phyloP scores from a whole-genome alignment of 1,284 basidiomycete species.

The Heterobasidion occidentale region DNA sequence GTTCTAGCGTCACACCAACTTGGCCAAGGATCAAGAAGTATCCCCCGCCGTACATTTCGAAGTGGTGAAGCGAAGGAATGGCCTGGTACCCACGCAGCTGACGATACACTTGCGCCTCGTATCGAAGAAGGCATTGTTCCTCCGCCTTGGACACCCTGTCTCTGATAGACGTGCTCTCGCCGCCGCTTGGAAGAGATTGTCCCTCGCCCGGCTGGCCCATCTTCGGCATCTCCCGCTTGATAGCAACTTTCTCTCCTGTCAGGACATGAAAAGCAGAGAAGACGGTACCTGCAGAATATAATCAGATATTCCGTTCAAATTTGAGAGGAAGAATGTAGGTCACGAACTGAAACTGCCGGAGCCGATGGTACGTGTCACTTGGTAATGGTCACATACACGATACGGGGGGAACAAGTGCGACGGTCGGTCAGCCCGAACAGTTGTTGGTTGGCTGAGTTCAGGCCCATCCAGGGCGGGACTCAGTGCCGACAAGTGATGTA shows the following conservation, averaged over 20 bases:
- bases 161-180: no score
- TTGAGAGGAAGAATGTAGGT: background rate
- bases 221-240: background rate
- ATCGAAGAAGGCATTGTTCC: background rate
- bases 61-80: conserved; percentile 7
- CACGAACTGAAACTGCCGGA: background rate
- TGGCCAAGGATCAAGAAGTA: conserved; percentile 13
- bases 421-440: no score
- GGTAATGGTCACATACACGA: background rate
- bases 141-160: background rate
- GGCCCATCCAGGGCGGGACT: background rate
- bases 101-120: conserved; percentile 6
- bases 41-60: conserved; percentile 3
- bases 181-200: no score
- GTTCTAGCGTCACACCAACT: conserved; percentile 10
- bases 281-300: background rate
- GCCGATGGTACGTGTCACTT: background rate
- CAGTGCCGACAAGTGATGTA: background rate
- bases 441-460: background rate
- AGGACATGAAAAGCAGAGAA: background rate
- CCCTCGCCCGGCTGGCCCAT: background rate
- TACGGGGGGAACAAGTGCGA: background rate
- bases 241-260: background rate
- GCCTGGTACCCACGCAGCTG: conserved; percentile 2
- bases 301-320: no score